These are phyloP conservation scores for Tuber indicum DNA, from an alignment of 495 filamentous ascomycete genomes.

Conservation along the genomic window DNA sequence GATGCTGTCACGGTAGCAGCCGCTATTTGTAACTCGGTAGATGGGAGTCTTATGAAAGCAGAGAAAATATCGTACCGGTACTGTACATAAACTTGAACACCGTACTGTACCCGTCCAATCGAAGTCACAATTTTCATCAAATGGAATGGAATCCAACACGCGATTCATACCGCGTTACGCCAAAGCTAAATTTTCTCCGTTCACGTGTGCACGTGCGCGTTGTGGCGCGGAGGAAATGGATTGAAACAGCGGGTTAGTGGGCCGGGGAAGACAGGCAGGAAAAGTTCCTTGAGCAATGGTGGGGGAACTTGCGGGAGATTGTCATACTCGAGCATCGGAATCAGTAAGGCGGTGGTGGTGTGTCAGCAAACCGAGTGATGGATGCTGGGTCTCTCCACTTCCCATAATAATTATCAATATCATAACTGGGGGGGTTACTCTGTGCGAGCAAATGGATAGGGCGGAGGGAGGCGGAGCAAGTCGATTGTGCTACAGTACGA, in stretches of 20 bases:
- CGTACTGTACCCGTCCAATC: background rate
- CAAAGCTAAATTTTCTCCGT: background rate
- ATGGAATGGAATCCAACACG: background rate
- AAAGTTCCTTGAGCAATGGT: too few relatives aligned
- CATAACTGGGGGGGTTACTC: too few relatives aligned
- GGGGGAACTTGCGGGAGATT: background rate
- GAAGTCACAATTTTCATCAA: background rate
- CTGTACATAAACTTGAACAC: background rate
- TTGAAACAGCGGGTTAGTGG: too few relatives aligned
- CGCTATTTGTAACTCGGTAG: background rate
- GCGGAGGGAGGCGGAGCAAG: background rate
- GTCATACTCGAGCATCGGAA: background rate
- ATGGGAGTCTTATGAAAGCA: background rate
- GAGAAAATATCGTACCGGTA: background rate
- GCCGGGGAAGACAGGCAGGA: too few relatives aligned
- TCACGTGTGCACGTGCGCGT: conserved; percentile 27
- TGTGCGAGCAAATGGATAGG: too few relatives aligned
- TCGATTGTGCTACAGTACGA: background rate
- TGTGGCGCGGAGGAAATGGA: background rate
- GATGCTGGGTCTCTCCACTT: background rate
- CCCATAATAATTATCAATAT: background rate
- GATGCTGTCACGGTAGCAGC: background rate
- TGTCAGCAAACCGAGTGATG: background rate
- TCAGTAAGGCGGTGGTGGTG: background rate
- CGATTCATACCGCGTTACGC: background rate